A percentile compares a stretch with the other conserved stretches of the same genome.
Conservation (phyloP, 1,139 yeast species). For the Suhomyces bolitotheri region DNA sequence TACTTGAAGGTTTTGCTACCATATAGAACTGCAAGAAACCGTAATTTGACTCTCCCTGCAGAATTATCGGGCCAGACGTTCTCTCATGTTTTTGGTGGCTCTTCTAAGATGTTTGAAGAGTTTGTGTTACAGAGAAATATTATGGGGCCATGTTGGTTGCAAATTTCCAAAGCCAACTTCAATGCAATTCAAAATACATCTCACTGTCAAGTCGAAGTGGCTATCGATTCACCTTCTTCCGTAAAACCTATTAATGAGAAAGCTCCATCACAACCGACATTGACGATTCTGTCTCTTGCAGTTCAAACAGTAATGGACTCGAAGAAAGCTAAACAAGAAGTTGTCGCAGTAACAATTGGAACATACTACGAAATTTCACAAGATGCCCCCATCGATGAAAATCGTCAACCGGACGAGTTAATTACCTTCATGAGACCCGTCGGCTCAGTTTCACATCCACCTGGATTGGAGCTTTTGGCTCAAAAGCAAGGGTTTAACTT, state of each 20-base stretch:
- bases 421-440: constrained; percentile 79
- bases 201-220: constrained; percentile 78
- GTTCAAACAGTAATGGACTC: constrained; percentile 79
- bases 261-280: constrained; percentile 54
- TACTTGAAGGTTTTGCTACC: constrained; percentile 82
- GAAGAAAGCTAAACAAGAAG: constrained; percentile 76
- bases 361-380: constrained; percentile 66
- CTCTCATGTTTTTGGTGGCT: constrained; percentile 77
- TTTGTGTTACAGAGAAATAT: constrained; percentile 79
- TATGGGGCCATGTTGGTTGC: constrained; percentile 99
- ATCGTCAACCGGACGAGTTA: constrained; percentile 53
- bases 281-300: constrained; percentile 73
- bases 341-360: constrained; percentile 79
- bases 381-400: constrained; percentile 66
- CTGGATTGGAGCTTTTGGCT: constrained; percentile 65
- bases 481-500: constrained; percentile 49
- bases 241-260: constrained; percentile 49
- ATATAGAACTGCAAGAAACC: constrained; percentile 57
- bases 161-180: constrained; percentile 65
- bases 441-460: constrained; percentile 62
- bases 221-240: constrained; percentile 51
- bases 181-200: constrained; percentile 62
- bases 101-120: constrained; percentile 74
- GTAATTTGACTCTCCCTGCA: constrained; percentile 53
- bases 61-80: constrained; percentile 77